Evolutionary conservation across 371 early-diverging fungal species (phyloP), one percentile per base, ranked within the genome.

Genomic region (Rhizopus sp.): DNA sequence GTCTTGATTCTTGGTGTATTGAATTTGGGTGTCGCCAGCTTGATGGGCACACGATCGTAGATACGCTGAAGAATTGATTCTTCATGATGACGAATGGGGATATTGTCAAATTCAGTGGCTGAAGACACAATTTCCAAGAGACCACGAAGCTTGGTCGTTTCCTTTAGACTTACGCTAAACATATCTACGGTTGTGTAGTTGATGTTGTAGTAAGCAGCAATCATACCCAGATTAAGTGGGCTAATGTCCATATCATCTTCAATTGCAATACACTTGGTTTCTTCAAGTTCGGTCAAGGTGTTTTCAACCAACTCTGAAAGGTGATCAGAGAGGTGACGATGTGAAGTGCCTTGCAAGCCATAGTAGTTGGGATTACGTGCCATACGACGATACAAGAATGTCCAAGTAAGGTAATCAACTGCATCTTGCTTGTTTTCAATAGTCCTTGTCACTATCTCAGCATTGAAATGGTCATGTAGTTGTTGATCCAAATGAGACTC

Each of bases 341-440:
- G 93, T 0, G 90, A 83, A 5, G 88, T 86, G 2, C 94, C 96
- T 62, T 90, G 88, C 53, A 98, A 67, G 17, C 87, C 89, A 71
- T 98, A 98, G 80, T 95, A 98, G 69, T 96, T 97, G 16, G 99
- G 99, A 72, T 98, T 98, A 64, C 89, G 84, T 9, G 91, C 82
- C 88, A 98, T 84, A 38, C 99, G 88, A 46, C 98, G 90, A 78
- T 96, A 97, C 60, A 96, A 63, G 81, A 94, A 91, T 8, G 98
- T 93, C 98, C 97, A 98, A 0, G 99, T 97, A 58, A 98, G 77
- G 61, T 93, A 97, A 62, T 98, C 99, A 9, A 98, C 96, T 0
- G 99, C 98, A 64, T 97, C 98, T 72, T 98, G 96, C 82, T 96
- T 96, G 78, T 89, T 95, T 70, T 91, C 92, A 51, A 98, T 94